Base-by-base conservation (phyloP, 305 asterid genomes). In the Vinca major region DNA sequence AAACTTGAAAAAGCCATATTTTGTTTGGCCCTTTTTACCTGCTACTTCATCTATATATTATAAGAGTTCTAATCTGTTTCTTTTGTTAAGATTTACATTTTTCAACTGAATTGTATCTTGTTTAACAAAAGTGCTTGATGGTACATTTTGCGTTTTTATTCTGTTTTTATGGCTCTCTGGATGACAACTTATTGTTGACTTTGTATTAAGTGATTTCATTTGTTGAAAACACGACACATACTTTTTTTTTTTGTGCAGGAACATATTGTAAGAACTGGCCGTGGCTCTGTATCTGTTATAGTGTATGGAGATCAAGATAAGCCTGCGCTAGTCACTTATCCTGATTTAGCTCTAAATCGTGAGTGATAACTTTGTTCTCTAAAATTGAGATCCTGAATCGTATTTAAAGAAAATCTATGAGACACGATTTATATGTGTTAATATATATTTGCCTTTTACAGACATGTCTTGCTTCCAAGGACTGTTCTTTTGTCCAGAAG, bases 401-500 rank as follows among this genome's bases (percentile, higher is more conserved):
- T 70, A 19, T 14, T 62, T 1, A 37, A 7, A 7, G 10, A 7
- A 1, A 44, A 36, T 26, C 12, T 13, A 41, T 26, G 33, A 26
- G 17, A 1, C 1, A 67, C 40, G 57, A 39, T 17, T 65, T 52
- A 47, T 20, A 7, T 14, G 21, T 26, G 13, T 26, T 51, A 13
- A 60, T 69, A 52, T 47, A 17, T 54, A 51, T 70, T 6, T 65
- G 43, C 73, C 26, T 66, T 65, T 39, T 62, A 82, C 92, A 88
- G 97, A 90, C 70, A 54, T 85, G 86, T 88, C 95, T 16, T 90
- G 97, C 77, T 90, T 88, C 65, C 91, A 86, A 78, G 94, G 94
- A 52, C 82, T 90, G 79, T 86, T 88, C 82, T 86, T 86, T 77
- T 90, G 97, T 82, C 95, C 97, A 11, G 97, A 90, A 79, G 97